phyloP scores from a whole-genome alignment of 2,329 filamentous ascomycete species.

The Epichloe sibirici region DNA sequence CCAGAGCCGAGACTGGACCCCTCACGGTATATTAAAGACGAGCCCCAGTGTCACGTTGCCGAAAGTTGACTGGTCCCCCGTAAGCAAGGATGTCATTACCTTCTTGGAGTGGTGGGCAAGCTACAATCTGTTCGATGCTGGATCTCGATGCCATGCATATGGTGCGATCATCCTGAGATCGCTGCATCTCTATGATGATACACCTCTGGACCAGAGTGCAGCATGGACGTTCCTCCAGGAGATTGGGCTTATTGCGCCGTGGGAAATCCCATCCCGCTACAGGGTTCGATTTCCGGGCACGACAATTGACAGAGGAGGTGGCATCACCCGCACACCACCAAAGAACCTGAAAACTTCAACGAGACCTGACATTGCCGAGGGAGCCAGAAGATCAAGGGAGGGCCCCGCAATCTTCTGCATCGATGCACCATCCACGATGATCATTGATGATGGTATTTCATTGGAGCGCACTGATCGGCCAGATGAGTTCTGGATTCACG shows the following conservation, averaged over 20 bases:
- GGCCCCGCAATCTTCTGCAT: conserved; percentile 58
- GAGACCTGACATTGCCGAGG: conserved; percentile 31
- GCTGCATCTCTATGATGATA: conserved; percentile 44
- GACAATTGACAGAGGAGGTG: conserved; percentile 28
- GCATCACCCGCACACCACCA: conserved; percentile 25
- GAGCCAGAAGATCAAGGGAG: conserved; percentile 45
- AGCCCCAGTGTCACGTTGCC: conserved; percentile 13
- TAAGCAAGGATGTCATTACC: conserved; percentile 39
- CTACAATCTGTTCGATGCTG: conserved; percentile 37
- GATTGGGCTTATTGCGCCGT: conserved; percentile 57
- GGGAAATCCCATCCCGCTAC: conserved; percentile 56
- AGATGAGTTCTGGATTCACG: conserved; percentile 58
- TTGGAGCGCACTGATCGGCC: conserved; percentile 44
- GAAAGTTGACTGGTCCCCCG: conserved; percentile 17
- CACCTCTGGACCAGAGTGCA: conserved; percentile 28
- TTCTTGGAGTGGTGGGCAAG: conserved; percentile 61
- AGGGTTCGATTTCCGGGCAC: conserved; percentile 41
- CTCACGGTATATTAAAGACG: conserved; percentile 32
- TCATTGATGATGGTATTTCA: conserved; percentile 73
- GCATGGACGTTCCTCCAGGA: conserved; percentile 62
- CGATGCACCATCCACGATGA: conserved; percentile 50
- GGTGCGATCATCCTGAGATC: conserved; percentile 53
- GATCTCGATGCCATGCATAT: conserved; percentile 44
- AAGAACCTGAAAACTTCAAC: conserved; percentile 20
- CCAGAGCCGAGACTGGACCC: conserved; percentile 33